Percentiles rank a stretch among this genome's conserved stretches.
phyloP scores from a whole-genome alignment of 106 monocot species.

The Acorus calamus region DNA sequence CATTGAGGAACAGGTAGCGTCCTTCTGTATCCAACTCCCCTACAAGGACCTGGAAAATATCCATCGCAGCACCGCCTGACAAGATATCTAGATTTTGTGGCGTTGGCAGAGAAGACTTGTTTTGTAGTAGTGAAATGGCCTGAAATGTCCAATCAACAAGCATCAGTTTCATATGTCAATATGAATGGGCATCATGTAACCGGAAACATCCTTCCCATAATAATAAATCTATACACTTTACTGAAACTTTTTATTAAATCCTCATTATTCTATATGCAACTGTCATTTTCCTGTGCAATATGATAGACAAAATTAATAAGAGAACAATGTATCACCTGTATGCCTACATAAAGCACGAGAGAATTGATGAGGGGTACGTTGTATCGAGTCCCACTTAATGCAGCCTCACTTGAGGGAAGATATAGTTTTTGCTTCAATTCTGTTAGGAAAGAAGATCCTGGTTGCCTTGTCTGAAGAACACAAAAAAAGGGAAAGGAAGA shows the following conservation, averaged over 20 bases:
- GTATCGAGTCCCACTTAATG: slow-evolving; percentile 73
- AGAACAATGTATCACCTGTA: slow-evolving; percentile 51
- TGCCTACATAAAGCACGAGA: slow-evolving; percentile 91
- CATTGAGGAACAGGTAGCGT: slow-evolving; percentile 89
- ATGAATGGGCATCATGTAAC: no score
- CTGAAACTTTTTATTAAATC: no score
- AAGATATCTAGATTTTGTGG: slow-evolving; percentile 60
- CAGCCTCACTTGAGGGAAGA: slow-evolving; percentile 59
- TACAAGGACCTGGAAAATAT: slow-evolving; percentile 62
- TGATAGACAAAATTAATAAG: no score
- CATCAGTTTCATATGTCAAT: no score
- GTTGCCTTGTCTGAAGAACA: slow-evolving; percentile 47
- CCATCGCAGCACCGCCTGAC: slow-evolving; percentile 65
- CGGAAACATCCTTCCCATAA: no score
- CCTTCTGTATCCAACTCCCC: slow-evolving; percentile 79
- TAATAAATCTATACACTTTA: no score
- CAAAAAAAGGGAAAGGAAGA: no score
- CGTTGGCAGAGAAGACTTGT: slow-evolving; percentile 32
- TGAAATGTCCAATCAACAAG: slow-evolving; percentile 6
- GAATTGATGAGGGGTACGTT: slow-evolving; percentile 93
- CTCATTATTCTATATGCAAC: no score
- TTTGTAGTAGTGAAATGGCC: slow-evolving; percentile 85
- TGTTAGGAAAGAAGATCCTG: slow-evolving; percentile 57
- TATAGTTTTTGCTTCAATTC: slow-evolving; percentile 72
- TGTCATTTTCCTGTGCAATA: no score